Conservation (phyloP, 1,284 basidiomycete genomes). For the Afroboletus lepidellus region DNA sequence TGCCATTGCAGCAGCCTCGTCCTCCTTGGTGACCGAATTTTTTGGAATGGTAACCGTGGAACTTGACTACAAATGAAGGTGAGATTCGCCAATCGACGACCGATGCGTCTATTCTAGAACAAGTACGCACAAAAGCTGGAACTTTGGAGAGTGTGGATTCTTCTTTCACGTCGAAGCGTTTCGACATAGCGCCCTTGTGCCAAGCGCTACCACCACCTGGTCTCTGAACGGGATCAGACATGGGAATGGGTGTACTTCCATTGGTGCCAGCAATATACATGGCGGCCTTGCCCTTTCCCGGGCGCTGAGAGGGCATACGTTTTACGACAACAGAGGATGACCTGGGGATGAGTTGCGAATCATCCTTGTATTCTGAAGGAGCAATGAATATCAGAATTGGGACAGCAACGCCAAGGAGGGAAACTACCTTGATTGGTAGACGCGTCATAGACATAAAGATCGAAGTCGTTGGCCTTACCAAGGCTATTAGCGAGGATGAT, state of each 20-base stretch:
- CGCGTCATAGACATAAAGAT: slow-evolving; percentile 84
- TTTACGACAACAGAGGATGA: slow-evolving; percentile 94
- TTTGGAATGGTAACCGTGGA: slow-evolving; percentile 29
- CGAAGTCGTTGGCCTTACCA: slow-evolving; percentile 95
- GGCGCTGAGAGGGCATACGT: slow-evolving; percentile 79
- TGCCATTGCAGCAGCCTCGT: slow-evolving; percentile 86
- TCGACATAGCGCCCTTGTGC: slow-evolving; percentile 78
- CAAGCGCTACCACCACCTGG: slow-evolving; percentile 41
- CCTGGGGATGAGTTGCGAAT: slow-evolving; percentile 87
- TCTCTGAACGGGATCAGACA: slow-evolving; percentile 46
- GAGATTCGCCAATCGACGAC: slow-evolving; percentile 23
- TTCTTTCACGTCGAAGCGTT: slow-evolving; percentile 87
- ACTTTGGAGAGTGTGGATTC: slow-evolving; percentile 40
- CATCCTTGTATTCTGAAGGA: slow-evolving; percentile 84
- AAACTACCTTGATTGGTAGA: slow-evolving; percentile 83
- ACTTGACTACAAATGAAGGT: slow-evolving; percentile 30
- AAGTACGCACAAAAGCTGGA: slow-evolving; percentile 34
- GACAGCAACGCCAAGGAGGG: slow-evolving; percentile 16
- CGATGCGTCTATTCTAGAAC: slow-evolving; percentile 4
- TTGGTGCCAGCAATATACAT: slow-evolving; percentile 75
- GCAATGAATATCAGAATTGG: background rate
- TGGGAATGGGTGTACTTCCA: slow-evolving; percentile 40
- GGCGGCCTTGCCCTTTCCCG: slow-evolving; percentile 91
- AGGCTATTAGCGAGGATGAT: slow-evolving; percentile 96
- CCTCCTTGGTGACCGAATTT: slow-evolving; percentile 54